phyloP scores from a whole-genome alignment of 306 rosid genomes.

The Pachyrhizus erosus region DNA sequence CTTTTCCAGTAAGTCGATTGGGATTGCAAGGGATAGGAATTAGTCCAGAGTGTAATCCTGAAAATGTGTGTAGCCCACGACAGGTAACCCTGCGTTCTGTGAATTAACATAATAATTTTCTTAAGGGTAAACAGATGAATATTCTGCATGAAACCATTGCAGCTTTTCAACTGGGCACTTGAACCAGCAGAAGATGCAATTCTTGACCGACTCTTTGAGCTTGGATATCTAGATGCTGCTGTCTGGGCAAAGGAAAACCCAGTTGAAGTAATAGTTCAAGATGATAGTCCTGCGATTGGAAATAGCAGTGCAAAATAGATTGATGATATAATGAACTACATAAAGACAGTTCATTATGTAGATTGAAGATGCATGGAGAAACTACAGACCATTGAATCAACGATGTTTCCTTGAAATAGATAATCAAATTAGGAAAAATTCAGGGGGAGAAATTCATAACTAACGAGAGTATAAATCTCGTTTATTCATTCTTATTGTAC shows the following conservation, averaged over 20 bases:
- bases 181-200: constrained; percentile 85
- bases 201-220: constrained; percentile 81
- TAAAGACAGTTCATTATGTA: constrained; percentile 14
- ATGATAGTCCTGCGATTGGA: constrained; percentile 46
- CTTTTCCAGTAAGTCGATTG: constrained; percentile 80
- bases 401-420: constrained; percentile 25
- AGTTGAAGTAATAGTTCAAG: constrained; percentile 62
- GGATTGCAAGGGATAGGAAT: constrained; percentile 70
- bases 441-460: constrained; percentile 1
- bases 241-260: constrained; percentile 90
- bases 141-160: constrained; percentile 40
- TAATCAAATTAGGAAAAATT: constrained; percentile 17
- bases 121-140: neutral
- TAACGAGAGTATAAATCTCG: constrained; percentile 9
- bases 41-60: constrained; percentile 62
- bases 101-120: constrained; percentile 27
- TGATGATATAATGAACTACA: neutral
- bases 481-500: constrained; percentile 38
- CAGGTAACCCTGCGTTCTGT: constrained; percentile 52
- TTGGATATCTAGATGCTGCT: constrained; percentile 87
- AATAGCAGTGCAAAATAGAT: constrained; percentile 39
- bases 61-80: constrained; percentile 45
- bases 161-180: constrained; percentile 63
- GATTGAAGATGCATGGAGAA: constrained; percentile 35
- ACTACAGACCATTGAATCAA: constrained; percentile 36